Percentiles rank a stretch among this genome's conserved stretches.
phyloP scores from a whole-genome alignment of 805 yeast genomes.

The Ogataea wickerhamii region DNA sequence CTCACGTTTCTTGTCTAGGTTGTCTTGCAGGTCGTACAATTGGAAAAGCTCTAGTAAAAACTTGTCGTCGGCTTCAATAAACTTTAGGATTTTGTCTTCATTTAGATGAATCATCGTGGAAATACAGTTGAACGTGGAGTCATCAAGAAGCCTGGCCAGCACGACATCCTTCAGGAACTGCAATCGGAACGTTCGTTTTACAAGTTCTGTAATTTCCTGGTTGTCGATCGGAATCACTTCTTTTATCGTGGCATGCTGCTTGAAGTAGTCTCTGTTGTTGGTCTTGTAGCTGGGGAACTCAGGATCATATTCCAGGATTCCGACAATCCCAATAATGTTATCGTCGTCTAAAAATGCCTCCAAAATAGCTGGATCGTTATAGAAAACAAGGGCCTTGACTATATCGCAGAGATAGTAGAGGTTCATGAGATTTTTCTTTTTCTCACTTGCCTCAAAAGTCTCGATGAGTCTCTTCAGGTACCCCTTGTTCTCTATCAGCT shows the following conservation, averaged over 20 bases:
- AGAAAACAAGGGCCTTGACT: constrained; percentile 63
- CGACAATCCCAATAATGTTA: constrained; percentile 56
- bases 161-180: constrained; percentile 86
- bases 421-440: constrained; percentile 44
- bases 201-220: constrained; percentile 46
- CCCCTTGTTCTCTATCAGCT: constrained; percentile 48
- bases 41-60: constrained; percentile 59
- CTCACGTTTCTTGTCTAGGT: constrained; percentile 44
- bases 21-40: constrained; percentile 54
- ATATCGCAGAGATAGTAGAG: constrained; percentile 70
- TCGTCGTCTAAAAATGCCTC: constrained; percentile 56
- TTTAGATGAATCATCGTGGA: constrained; percentile 63
- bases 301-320: constrained; percentile 86
- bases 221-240: constrained; percentile 65
- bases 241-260: constrained; percentile 57
- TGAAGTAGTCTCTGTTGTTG: constrained; percentile 66
- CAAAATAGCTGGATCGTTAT: constrained; percentile 63
- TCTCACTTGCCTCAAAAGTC: constrained; percentile 57
- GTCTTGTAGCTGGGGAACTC: constrained; percentile 80
- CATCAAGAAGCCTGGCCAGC: constrained; percentile 77
- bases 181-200: constrained; percentile 71
- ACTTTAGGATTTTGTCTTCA: constrained; percentile 63
- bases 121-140: constrained; percentile 64
- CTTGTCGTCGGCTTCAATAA: constrained; percentile 45
- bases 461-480: constrained; percentile 52